Evolutionary conservation across 345 rosid species (phyloP).

Genomic region (Noccaea caerulescens): DNA sequence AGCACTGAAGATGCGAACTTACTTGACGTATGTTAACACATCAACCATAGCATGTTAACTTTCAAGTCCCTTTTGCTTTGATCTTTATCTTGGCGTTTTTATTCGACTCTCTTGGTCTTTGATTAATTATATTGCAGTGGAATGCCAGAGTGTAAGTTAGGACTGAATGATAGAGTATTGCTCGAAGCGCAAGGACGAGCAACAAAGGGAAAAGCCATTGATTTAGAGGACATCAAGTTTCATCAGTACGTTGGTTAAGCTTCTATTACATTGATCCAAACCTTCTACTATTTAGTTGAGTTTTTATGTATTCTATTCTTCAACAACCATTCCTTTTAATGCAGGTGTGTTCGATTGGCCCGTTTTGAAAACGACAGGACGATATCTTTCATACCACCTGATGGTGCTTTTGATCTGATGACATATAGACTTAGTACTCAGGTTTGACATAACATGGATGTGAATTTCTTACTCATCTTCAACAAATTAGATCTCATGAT

Average conservation of each 20-base stretch:
- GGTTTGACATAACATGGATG: constrained; percentile 48
- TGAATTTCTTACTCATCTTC: neutral
- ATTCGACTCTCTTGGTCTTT: constrained; percentile 2
- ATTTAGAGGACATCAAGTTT: constrained; percentile 95
- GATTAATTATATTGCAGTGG: constrained; percentile 57
- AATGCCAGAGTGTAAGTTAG: constrained; percentile 99
- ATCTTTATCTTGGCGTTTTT: constrained; percentile 17
- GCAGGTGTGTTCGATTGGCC: constrained; percentile 94
- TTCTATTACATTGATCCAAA: constrained; percentile 8
- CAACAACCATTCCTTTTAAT: constrained; percentile 18
- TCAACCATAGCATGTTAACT: constrained; percentile 3
- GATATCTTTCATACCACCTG: constrained; percentile 96
- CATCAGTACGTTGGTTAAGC: constrained; percentile 66
- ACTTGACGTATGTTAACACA: constrained; percentile 64
- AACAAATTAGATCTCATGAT: neutral
- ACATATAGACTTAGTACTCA: constrained; percentile 96
- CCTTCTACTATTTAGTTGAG: neutral
- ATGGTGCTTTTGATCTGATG: constrained; percentile 98
- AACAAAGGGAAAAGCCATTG: constrained; percentile 94
- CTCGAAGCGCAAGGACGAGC: constrained; percentile 96
- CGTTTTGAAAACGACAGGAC: constrained; percentile 96
- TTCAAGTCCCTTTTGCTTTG: neutral
- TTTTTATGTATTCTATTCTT: neutral
- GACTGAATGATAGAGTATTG: constrained; percentile 89
- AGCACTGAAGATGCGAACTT: constrained; percentile 97